phyloP scores from a whole-genome alignment of 352 stramenopile species.

The Pythium plurisporium region DNA sequence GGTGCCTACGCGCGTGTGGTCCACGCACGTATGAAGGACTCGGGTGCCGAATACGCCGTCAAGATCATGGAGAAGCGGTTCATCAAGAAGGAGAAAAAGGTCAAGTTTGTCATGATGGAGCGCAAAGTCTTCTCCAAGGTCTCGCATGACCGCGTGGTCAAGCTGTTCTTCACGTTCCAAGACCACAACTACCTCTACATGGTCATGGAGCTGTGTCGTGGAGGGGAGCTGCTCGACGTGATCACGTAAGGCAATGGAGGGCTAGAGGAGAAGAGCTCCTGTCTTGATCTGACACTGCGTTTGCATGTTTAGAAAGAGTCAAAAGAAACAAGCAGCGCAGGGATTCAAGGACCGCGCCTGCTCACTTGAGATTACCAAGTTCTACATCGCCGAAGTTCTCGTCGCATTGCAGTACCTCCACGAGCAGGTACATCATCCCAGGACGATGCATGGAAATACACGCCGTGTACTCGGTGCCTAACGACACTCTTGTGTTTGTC shows the following conservation, averaged over 20 bases:
- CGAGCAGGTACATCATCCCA: conserved; percentile 22
- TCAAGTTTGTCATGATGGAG: conserved; percentile 91
- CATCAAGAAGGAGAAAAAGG: conserved; percentile 90
- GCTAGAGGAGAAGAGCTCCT: not conserved
- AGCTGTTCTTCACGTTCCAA: conserved; percentile 90
- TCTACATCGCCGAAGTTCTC: conserved; percentile 95
- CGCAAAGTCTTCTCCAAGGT: conserved; percentile 88
- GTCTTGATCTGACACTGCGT: not conserved
- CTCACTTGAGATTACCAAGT: conserved; percentile 78
- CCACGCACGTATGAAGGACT: conserved; percentile 86
- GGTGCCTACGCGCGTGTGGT: conserved; percentile 85
- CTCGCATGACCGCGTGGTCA: conserved; percentile 84
- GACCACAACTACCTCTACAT: conserved; percentile 88
- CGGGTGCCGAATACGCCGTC: conserved; percentile 75
- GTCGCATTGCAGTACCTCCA: conserved; percentile 95
- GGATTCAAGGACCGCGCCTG: conserved; percentile 67
- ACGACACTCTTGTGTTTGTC: not conserved
- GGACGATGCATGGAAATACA: no score
- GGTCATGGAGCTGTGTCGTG: conserved; percentile 87
- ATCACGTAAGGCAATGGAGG: conserved; percentile 78
- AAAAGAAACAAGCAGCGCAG: conserved; percentile 55
- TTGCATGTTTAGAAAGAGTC: conserved; percentile 47
- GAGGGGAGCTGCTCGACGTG: conserved; percentile 78
- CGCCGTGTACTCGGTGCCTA: no score
- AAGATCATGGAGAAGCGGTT: conserved; percentile 93